Percentiles rank a stretch among this genome's conserved stretches.
Evolutionary conservation across 2,329 filamentous ascomycete species (phyloP).

Genomic region (Colletotrichum liriopes): DNA sequence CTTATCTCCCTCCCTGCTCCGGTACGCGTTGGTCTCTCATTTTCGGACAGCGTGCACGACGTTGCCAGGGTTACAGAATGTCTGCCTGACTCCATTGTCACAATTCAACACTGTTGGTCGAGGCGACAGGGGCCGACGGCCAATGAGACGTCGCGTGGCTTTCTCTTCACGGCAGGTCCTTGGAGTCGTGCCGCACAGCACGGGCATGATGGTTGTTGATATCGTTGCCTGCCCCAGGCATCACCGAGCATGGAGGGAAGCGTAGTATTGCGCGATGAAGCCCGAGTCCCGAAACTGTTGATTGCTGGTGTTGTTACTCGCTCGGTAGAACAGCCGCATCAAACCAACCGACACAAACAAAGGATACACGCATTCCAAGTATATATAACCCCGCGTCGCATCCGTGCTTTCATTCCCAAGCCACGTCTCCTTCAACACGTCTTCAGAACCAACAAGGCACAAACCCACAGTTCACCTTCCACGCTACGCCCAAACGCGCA

Average conservation of each 20-base stretch:
- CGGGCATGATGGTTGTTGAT: background rate
- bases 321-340: too few species aligned
- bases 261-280: background rate
- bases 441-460: background rate
- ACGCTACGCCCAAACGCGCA: background rate
- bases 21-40: too few species aligned
- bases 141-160: background rate
- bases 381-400: background rate
- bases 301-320: too few species aligned
- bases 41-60: background rate
- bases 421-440: background rate
- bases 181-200: background rate
- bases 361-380: background rate
- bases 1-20: background rate
- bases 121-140: background rate
- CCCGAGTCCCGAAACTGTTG: too few species aligned
- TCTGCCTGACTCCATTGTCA: background rate
- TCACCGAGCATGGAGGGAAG: background rate
- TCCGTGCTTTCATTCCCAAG: background rate
- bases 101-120: background rate
- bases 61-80: background rate
- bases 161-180: background rate
- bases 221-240: slow-evolving; percentile 14
- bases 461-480: background rate
- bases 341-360: too few species aligned